These are phyloP conservation scores for Saturnispora dispora DNA, from an alignment of 805 yeast genomes.

Conservation along the genomic window DNA sequence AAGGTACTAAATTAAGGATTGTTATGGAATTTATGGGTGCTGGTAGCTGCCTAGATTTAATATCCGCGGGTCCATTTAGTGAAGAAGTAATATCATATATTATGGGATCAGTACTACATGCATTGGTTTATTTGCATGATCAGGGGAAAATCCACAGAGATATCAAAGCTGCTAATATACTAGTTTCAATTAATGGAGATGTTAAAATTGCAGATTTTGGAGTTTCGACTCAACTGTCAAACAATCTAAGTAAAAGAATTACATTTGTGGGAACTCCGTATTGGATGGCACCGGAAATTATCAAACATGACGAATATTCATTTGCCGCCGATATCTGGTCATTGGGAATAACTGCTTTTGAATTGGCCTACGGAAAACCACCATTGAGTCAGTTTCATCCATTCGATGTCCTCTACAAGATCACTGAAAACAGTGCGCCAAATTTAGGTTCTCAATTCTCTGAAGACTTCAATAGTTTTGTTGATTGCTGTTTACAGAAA, in stretches of 20 bases:
- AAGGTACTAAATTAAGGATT: slow-evolving; percentile 65
- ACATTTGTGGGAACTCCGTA: slow-evolving; percentile 55
- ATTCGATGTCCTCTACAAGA: slow-evolving; percentile 43
- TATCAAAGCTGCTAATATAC: slow-evolving; percentile 86
- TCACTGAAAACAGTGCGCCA: slow-evolving; percentile 43
- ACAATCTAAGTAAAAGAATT: slow-evolving; percentile 42
- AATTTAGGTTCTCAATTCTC: slow-evolving; percentile 27
- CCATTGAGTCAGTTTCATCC: slow-evolving; percentile 52
- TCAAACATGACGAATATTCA: slow-evolving; percentile 46
- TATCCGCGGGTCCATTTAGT: slow-evolving; percentile 49
- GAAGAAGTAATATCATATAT: slow-evolving; percentile 49
- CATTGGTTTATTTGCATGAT: slow-evolving; percentile 55
- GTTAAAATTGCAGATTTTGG: slow-evolving; percentile 95
- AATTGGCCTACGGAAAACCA: slow-evolving; percentile 63
- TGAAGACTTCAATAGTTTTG: slow-evolving; percentile 54
- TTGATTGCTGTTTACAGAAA: slow-evolving; percentile 58
- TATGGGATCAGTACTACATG: slow-evolving; percentile 46
- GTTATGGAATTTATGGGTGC: slow-evolving; percentile 77
- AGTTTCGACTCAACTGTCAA: slow-evolving; percentile 72
- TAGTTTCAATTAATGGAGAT: slow-evolving; percentile 58
- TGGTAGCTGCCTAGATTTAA: slow-evolving; percentile 61
- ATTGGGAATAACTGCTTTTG: slow-evolving; percentile 69
- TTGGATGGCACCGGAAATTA: slow-evolving; percentile 58
- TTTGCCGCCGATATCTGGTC: slow-evolving; percentile 76
- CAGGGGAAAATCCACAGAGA: slow-evolving; percentile 85